Evolutionary conservation across 257 asterid genomes (phyloP).

Genomic region (Solanum peruvianum): DNA sequence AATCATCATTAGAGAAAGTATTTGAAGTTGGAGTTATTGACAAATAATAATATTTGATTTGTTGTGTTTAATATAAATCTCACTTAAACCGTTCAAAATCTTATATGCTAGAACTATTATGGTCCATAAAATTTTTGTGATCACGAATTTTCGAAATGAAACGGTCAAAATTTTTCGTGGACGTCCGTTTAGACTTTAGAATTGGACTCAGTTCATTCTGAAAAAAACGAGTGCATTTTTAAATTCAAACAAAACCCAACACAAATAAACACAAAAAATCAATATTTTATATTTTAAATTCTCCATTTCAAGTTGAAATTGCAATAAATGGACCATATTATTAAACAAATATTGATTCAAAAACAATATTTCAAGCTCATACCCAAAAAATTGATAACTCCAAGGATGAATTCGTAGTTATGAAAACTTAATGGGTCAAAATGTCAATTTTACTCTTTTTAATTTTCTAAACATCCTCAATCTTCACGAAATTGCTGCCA

Average conservation of each 20-base stretch:
- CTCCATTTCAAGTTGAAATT: not conserved
- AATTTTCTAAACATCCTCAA: not conserved
- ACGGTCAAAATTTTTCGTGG: accelerated
- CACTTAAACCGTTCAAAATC: not conserved
- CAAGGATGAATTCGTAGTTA: not conserved
- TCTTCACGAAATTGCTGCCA: not conserved
- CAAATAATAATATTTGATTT: not conserved
- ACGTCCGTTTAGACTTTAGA: accelerated
- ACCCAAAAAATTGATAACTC: not conserved
- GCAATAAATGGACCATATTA: not conserved
- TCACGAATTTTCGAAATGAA: too few relatives aligned
- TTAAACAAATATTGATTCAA: not conserved
- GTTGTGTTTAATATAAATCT: not conserved
- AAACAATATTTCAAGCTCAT: not conserved
- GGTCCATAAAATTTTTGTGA: too few relatives aligned
- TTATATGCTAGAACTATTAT: not conserved
- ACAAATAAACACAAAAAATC: not conserved
- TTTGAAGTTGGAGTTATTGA: not conserved
- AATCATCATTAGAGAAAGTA: not conserved
- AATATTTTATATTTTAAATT: not conserved
- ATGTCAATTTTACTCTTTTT: not conserved
- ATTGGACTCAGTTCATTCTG: too few relatives aligned
- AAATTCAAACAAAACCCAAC: too few relatives aligned
- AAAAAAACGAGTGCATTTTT: too few relatives aligned
- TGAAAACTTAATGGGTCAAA: not conserved